A percentile compares a stretch with the other conserved stretches of the same genome.
These are phyloP conservation scores for Ilyonectria mors-panacis DNA, from an alignment of 2,329 filamentous ascomycete species.

Conservation along the genomic window DNA sequence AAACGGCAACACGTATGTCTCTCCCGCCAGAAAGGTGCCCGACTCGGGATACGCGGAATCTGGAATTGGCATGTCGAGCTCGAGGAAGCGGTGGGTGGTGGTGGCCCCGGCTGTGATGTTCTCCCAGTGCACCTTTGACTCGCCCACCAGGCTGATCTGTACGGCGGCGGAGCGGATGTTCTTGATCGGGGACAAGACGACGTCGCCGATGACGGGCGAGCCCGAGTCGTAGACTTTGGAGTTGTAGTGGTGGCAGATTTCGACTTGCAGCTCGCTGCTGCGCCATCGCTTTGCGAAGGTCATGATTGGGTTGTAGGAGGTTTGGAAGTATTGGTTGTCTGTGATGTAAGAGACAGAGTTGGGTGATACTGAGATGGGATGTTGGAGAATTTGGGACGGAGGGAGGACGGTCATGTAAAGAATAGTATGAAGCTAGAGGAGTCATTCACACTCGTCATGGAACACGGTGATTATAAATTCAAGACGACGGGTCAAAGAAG, in stretches of 20 bases:
- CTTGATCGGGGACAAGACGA: not conserved
- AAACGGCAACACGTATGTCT: not conserved
- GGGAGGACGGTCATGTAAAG: not conserved
- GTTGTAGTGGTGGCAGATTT: constrained; percentile 9
- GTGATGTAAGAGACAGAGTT: not conserved
- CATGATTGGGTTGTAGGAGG: not conserved
- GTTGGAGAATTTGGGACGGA: not conserved
- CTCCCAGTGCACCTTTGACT: not conserved
- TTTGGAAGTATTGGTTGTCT: not conserved
- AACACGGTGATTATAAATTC: not conserved
- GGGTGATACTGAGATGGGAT: not conserved
- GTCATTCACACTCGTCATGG: not conserved
- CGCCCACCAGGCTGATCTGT: not conserved
- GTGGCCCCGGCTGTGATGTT: not conserved
- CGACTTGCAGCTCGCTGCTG: constrained; percentile 2
- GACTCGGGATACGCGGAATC: not conserved
- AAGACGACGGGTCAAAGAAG: not conserved
- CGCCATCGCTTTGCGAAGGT: not conserved
- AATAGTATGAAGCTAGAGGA: not conserved
- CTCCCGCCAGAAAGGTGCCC: not conserved
- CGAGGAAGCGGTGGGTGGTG: not conserved
- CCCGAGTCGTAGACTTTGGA: constrained; percentile 15
- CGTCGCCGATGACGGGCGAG: constrained; percentile 4
- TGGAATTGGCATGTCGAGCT: constrained; percentile 2
- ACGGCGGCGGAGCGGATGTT: not conserved